phyloP scores from a whole-genome alignment of 495 filamentous ascomycete species.

The Talaromyces ruber region DNA sequence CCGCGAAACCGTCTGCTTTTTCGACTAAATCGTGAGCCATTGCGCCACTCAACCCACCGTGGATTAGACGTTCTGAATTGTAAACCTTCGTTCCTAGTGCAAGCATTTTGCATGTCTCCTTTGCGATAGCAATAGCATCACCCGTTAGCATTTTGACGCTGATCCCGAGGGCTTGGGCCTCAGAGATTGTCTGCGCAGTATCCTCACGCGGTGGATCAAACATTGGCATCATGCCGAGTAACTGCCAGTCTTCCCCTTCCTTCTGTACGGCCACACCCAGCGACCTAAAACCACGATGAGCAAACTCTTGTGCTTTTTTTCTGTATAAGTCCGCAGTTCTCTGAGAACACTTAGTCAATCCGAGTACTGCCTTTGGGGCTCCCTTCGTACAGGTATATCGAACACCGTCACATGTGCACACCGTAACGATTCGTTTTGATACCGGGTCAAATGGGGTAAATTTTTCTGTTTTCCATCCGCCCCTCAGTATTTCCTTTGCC shows the following conservation, averaged over 20 bases:
- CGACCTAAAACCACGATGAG: slow-evolving; percentile 66
- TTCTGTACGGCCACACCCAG: slow-evolving; percentile 61
- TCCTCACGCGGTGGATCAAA: slow-evolving; percentile 70
- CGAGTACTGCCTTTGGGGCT: slow-evolving; percentile 64
- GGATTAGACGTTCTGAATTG: slow-evolving; percentile 62
- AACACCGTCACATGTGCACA: slow-evolving; percentile 52
- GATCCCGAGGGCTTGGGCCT: slow-evolving; percentile 64
- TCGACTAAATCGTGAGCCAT: slow-evolving; percentile 65
- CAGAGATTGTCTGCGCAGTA: slow-evolving; percentile 65
- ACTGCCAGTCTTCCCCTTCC: slow-evolving; percentile 52
- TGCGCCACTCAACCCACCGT: slow-evolving; percentile 58
- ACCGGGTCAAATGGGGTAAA: slow-evolving; percentile 69
- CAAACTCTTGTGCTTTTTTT: slow-evolving; percentile 61
- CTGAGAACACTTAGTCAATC: slow-evolving; percentile 50
- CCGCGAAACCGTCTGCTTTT: slow-evolving; percentile 66
- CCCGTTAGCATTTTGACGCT: slow-evolving; percentile 71
- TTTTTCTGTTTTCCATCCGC: slow-evolving; percentile 61
- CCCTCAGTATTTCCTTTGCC: slow-evolving; percentile 52
- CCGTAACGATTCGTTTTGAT: slow-evolving; percentile 62
- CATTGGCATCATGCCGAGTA: slow-evolving; percentile 66
- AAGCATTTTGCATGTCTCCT: slow-evolving; percentile 71
- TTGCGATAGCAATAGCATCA: slow-evolving; percentile 68
- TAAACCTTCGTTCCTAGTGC: slow-evolving; percentile 69
- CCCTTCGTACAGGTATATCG: slow-evolving; percentile 63
- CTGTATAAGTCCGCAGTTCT: slow-evolving; percentile 53